Evolutionary conservation across 2,329 filamentous ascomycete species (phyloP).

Genomic region (Sporothrix humicola): DNA sequence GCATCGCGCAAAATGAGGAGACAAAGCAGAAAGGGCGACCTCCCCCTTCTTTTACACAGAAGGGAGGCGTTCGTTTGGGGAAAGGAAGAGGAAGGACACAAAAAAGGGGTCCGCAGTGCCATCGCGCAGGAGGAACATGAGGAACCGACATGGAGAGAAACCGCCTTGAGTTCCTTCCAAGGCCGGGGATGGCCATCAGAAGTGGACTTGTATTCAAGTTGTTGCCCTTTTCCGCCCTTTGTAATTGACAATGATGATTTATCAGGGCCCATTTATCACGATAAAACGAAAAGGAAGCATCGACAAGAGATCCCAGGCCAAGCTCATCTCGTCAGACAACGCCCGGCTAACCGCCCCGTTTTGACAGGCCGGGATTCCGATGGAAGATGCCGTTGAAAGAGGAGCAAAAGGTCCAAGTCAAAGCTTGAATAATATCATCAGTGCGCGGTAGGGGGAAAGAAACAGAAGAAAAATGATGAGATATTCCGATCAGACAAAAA

Average conservation of each 20-base stretch:
- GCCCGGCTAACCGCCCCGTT: neutral
- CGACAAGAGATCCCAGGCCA: neutral
- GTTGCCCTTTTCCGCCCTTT: neutral
- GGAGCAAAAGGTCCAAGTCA: neutral
- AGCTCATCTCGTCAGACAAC: neutral
- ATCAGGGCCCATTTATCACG: neutral
- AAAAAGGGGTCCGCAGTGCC: neutral
- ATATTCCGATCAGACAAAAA: neutral
- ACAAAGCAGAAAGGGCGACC: neutral
- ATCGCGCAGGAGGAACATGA: neutral
- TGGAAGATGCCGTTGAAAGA: neutral
- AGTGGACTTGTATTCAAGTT: neutral
- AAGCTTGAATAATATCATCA: neutral
- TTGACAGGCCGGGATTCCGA: neutral
- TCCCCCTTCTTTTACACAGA: neutral
- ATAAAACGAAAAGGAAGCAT: neutral
- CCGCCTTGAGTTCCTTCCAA: too few relatives aligned
- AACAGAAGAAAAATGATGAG: neutral
- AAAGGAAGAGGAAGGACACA: neutral
- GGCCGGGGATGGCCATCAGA: neutral
- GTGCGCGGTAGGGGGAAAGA: neutral
- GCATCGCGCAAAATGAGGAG: constrained; percentile 13
- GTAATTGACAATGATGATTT: neutral
- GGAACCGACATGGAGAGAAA: too few relatives aligned
- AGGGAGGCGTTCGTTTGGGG: neutral